phyloP scores from a whole-genome alignment of 495 filamentous ascomycete species.

The Daldinia grandis region DNA sequence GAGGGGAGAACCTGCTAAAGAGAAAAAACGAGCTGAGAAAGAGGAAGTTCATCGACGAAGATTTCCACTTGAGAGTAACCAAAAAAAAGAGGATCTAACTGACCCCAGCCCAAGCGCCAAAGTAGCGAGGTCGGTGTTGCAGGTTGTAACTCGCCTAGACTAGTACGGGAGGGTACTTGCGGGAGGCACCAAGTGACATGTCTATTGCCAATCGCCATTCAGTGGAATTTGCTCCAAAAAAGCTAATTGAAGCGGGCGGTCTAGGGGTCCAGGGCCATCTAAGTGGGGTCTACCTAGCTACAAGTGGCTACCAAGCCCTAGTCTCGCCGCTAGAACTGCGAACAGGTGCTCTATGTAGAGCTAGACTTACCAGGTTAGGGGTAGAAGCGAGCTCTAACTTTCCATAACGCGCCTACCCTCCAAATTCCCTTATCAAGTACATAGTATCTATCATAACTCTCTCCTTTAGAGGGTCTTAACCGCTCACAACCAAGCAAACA shows the following conservation, averaged over 20 bases:
- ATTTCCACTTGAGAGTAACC: constrained; percentile 17
- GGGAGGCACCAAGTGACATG: constrained; percentile 3
- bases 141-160: constrained; percentile 14
- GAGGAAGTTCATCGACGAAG: constrained; percentile 18
- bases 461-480: constrained; percentile 14
- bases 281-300: constrained; percentile 23
- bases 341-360: constrained; percentile 22
- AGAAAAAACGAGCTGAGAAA: constrained; percentile 22
- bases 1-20: constrained; percentile 18
- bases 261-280: constrained; percentile 27
- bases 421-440: constrained; percentile 21
- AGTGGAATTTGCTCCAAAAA: constrained; percentile 1
- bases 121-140: constrained; percentile 24
- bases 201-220: neutral
- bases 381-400: constrained; percentile 16
- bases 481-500: neutral
- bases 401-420: constrained; percentile 2
- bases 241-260: constrained; percentile 22
- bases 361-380: constrained; percentile 15
- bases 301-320: constrained; percentile 32
- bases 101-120: neutral
- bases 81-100: neutral
- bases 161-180: constrained; percentile 3
- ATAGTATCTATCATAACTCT: constrained; percentile 3
- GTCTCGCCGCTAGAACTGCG: constrained; percentile 28